Conservation (phyloP, 139 green algal species). For the Tetradesmus lagerheimii region DNA sequence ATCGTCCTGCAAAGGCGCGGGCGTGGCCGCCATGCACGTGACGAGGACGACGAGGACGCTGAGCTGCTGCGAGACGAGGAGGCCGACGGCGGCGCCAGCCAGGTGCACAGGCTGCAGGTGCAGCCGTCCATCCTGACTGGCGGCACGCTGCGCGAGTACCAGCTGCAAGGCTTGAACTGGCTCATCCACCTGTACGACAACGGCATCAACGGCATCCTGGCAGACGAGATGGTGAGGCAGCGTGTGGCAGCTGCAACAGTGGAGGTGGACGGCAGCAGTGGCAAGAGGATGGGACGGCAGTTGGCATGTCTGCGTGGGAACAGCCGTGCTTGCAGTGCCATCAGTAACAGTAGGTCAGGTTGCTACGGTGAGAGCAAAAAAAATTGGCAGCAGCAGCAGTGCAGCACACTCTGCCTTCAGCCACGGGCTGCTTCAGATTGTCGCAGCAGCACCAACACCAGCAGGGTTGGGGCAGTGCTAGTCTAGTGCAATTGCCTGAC, state of each 20-base stretch:
- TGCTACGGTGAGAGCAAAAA: no score
- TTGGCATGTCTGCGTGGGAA: background rate
- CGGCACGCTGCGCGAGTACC: constrained; percentile 97
- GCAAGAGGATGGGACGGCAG: background rate
- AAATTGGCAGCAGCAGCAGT: no score
- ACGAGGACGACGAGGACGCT: constrained; percentile 94
- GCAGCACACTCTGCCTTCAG: no score
- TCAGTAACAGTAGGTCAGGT: no score
- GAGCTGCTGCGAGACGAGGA: constrained; percentile 95
- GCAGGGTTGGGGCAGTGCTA: no score
- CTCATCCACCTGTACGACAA: constrained; percentile 99
- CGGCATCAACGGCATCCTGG: constrained; percentile 99
- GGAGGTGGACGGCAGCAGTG: background rate
- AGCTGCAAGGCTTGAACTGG: constrained; percentile 99
- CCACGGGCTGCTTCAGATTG: no score
- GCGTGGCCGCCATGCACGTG: constrained; percentile 69
- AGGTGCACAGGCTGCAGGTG: constrained; percentile 84
- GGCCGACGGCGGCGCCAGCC: constrained; percentile 50
- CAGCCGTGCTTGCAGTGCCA: no score
- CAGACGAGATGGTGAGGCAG: constrained; percentile 95
- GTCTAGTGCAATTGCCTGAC: no score
- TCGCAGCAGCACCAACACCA: no score
- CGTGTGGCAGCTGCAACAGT: background rate
- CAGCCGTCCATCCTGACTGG: constrained; percentile 90
- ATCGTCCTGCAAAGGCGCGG: constrained; percentile 51